Conservation (phyloP, 495 filamentous ascomycete genomes). For the Penicillium soppii region DNA sequence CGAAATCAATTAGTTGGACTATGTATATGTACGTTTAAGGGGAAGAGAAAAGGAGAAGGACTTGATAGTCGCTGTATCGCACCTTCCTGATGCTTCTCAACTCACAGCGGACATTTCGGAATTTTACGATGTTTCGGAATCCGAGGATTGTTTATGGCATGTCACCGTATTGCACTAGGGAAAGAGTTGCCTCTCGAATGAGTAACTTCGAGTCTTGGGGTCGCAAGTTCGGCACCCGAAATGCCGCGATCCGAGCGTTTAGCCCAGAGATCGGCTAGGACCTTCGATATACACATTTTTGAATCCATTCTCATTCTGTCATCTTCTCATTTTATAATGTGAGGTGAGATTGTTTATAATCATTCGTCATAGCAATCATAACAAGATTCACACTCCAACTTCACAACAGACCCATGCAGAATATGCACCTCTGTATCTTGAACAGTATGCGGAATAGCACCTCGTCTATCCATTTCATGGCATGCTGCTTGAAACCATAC, state of each 20-base stretch:
- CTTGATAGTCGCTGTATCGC: too few species aligned
- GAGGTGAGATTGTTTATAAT: too few species aligned
- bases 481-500: conserved; percentile 31
- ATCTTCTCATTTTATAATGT: too few species aligned
- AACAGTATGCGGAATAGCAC: conserved; percentile 24
- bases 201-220: not conserved
- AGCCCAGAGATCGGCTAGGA: too few species aligned
- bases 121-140: not conserved
- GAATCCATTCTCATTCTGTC: too few species aligned
- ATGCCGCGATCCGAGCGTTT: conserved; percentile 14
- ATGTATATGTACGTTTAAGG: not conserved
- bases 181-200: not conserved
- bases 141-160: too few species aligned
- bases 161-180: not conserved
- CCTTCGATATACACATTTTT: too few species aligned
- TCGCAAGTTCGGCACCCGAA: conserved; percentile 16
- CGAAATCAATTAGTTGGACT: not conserved
- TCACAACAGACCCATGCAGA: conserved; percentile 21
- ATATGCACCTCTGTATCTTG: conserved; percentile 20
- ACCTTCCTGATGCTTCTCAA: not conserved
- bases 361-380: conserved; percentile 2
- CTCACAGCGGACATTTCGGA: conserved; percentile 20
- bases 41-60: too few species aligned
- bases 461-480: conserved; percentile 22
- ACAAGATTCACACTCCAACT: conserved; percentile 23